Percentiles rank a stretch among this genome's conserved stretches.
Conservation (phyloP, 202 grass and related monocot species). For the Dendrocalamus latiflorus region DNA sequence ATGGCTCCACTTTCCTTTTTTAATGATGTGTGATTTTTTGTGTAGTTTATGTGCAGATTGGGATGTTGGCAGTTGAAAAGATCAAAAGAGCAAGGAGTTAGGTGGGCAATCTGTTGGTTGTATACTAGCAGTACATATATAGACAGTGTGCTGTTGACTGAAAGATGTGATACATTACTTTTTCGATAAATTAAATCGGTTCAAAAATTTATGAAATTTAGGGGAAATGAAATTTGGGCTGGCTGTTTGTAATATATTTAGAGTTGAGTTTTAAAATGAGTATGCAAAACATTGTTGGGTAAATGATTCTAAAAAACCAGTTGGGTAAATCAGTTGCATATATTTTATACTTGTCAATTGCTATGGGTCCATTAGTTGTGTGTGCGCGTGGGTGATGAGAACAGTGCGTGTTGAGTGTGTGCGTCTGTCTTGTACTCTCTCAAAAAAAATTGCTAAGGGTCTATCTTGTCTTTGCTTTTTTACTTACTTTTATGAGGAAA, state of each 20-base stretch:
- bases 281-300: background rate
- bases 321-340: background rate
- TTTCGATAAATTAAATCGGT: background rate
- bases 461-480: background rate
- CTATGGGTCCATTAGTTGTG: too few relatives aligned
- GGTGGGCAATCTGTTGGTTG: constrained; percentile 10
- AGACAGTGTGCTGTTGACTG: background rate
- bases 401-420: too few relatives aligned
- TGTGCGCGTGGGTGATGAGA: too few relatives aligned
- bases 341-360: background rate
- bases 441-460: background rate
- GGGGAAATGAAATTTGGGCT: background rate
- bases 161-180: background rate
- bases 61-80: constrained; percentile 18
- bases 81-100: constrained; percentile 12
- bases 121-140: background rate
- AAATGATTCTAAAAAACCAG: background rate
- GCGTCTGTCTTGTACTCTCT: too few relatives aligned
- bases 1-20: background rate
- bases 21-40: background rate
- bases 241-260: background rate
- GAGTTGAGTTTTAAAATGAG: background rate
- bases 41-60: background rate
- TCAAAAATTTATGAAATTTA: background rate
- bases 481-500: background rate